phyloP scores from a whole-genome alignment of 148 eudicot species.

The Rhododendron simsii region DNA sequence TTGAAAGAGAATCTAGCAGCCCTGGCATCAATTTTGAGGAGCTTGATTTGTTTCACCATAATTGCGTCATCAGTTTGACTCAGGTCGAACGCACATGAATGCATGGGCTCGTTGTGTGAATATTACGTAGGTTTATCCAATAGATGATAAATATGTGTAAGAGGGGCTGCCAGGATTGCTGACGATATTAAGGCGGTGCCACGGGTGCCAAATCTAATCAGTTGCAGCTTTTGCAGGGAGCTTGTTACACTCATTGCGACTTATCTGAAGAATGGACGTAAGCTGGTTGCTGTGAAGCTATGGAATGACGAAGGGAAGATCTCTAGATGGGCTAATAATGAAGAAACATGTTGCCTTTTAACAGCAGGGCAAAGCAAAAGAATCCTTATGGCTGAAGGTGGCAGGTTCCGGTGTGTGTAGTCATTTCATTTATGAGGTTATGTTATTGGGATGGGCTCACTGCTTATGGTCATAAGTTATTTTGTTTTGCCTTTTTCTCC shows the following conservation, averaged over 20 bases:
- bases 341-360: constrained; percentile 51
- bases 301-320: constrained; percentile 22
- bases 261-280: constrained; percentile 46
- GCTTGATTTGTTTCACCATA: too few species aligned
- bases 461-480: not conserved
- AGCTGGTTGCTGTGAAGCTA: constrained; percentile 31
- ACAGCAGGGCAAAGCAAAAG: constrained; percentile 55
- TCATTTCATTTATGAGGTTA: not conserved
- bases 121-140: too few species aligned
- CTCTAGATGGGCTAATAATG: constrained; percentile 53
- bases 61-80: too few species aligned
- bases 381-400: constrained; percentile 17
- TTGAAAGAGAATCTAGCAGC: too few species aligned
- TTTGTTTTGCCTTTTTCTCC: not conserved
- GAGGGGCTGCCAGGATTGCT: not conserved
- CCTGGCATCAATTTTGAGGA: too few species aligned
- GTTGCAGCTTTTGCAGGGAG: constrained; percentile 49
- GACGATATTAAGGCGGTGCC: not conserved
- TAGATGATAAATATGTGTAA: not conserved
- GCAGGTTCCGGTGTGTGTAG: not conserved
- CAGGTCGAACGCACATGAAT: too few species aligned
- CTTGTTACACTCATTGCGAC: constrained; percentile 48
- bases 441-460: too few species aligned
- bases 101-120: too few species aligned
- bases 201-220: not conserved